Base-by-base conservation (phyloP, 306 rosid genomes). In the Datisca glomerata region DNA sequence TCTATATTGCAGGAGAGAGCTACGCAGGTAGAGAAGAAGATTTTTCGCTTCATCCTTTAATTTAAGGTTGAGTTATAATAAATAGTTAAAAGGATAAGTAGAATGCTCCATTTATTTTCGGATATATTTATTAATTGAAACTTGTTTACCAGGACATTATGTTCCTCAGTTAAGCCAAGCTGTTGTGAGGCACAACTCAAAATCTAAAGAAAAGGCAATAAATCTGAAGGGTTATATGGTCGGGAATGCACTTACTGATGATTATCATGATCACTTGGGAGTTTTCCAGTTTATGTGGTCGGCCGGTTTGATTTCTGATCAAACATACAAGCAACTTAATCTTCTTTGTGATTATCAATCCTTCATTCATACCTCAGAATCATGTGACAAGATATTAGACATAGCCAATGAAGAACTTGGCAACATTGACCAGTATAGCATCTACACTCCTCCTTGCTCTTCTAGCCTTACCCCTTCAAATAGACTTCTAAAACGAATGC, bases 161-260 rank as follows among this genome's bases (percentile, higher is more conserved):
- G 80, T 87, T 68, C 96, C 94, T 45, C 94, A 87, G 75, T 85
- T 82, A 55, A 73, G 94, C 82, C 87, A 79, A 67, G 80, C 47
- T 47, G 71, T 87, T 69, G 78, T 82, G 35, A 62, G 63, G 53
- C 15, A 82, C 74, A 87, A 87, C 65, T 49, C 16, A 12, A 62
- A 29, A 46, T 8, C 45, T 7, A 67, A 60, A 43, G 71, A 53
- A 41, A 65, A 66, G 33, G 42, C 61, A 52, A 74, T 86, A 44
- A 81, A 86, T 65, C 64, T 86, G 61, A 86, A 78, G 71, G 96
- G 93, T 57, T 81, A 74, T 65, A 58, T 86, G 96, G 94, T 87
- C 36, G 96, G 96, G 49, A 87, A 87, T 67, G 96, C 96, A 69
- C 55, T 87, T 39, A 69, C 71, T 12, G 96, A 87, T 35, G 96